Base-by-base conservation (phyloP, 2,329 filamentous ascomycete species). In the Lachnellula hyalina region DNA sequence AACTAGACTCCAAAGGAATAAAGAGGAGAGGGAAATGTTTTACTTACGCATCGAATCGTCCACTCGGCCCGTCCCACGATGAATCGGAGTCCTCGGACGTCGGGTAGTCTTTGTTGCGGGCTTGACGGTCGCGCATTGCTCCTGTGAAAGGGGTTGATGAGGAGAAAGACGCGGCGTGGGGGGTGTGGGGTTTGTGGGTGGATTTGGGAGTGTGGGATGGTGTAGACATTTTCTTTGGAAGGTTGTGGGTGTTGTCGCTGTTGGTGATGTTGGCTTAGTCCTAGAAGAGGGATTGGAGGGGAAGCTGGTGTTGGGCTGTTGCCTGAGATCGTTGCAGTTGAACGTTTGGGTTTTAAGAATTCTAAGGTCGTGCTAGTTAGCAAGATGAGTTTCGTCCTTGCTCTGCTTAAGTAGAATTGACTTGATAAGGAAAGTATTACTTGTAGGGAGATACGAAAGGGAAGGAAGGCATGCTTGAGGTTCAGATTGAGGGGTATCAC, bases 61-160 rank as follows among this genome's bases (percentile, higher is more conserved):
- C 47, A 12, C 25, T 36, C 25, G 32, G 65, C 6, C 64, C 68
- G 19, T 71, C 69, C 9, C 67, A 66, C 23, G 28, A 17, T 23
- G 32, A 21, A 48, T 63, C 63, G 12, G 53, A 53, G n/a, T 59
- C 56, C 17, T 62, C 61, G 38, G 45, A 42, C 17, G 46, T 48
- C 44, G 68, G 59, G 63, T 80, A 81, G 57, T 84, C 75, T 63
- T 82, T 82, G 50, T 81, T 81, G 41, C 82, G 74, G 4, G 82
- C 79, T 67, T 85, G 82, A 5, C 74, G 75, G 65, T 84, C 80
- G 63, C 79, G 78, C 78, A 81, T 81, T 55, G 73, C 68, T 19
- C 72, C 60, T 0, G 78, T 80, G 67, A 80, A 78, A 15, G 23
- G 49, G 1, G 53, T 48, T 11, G 52, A n/a, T 41, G 48, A 21